Evolutionary conservation across 2,329 filamentous ascomycete genomes (phyloP).

Genomic region (Diplodia sapinea): DNA sequence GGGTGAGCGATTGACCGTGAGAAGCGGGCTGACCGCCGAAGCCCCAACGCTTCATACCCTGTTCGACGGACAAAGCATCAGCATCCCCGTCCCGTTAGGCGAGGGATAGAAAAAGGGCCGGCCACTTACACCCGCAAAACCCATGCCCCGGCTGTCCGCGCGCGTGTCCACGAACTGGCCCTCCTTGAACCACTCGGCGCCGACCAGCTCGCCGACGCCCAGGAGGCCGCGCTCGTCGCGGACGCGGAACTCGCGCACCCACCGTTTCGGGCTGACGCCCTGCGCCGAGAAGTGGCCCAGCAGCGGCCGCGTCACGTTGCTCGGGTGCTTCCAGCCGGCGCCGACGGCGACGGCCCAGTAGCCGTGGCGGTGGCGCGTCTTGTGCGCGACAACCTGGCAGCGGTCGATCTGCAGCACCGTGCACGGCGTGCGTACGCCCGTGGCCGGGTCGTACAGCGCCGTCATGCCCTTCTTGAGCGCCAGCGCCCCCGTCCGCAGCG

Average conservation of each 20-base stretch:
- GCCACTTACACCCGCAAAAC: conserved; percentile 75
- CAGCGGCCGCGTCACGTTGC: conserved; percentile 80
- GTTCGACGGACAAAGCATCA: conserved; percentile 1
- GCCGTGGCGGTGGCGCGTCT: conserved; percentile 79
- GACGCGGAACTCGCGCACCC: conserved; percentile 87
- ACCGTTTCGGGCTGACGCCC: conserved; percentile 80
- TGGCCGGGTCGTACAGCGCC: conserved; percentile 77
- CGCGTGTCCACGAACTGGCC: conserved; percentile 91
- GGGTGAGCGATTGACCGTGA: conserved; percentile 94
- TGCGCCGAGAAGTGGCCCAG: conserved; percentile 87
- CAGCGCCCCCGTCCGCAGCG: conserved; percentile 78
- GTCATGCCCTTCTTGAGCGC: conserved; percentile 97
- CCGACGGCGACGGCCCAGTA: conserved; percentile 96
- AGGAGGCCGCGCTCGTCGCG: conserved; percentile 73
- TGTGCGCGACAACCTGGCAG: conserved; percentile 86
- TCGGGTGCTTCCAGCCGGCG: conserved; percentile 72
- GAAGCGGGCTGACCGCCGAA: conserved; percentile 87
- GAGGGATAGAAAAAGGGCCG: neutral
- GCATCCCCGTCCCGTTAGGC: no score
- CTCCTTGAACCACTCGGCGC: conserved; percentile 87
- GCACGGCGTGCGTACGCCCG: conserved; percentile 78
- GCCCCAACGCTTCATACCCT: conserved; percentile 94
- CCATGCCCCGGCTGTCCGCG: conserved; percentile 81
- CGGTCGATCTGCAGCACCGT: conserved; percentile 93
- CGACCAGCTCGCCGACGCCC: conserved; percentile 74